Base-by-base conservation (phyloP, 139 green algal genomes). In the Parachlorella kessleri region DNA sequence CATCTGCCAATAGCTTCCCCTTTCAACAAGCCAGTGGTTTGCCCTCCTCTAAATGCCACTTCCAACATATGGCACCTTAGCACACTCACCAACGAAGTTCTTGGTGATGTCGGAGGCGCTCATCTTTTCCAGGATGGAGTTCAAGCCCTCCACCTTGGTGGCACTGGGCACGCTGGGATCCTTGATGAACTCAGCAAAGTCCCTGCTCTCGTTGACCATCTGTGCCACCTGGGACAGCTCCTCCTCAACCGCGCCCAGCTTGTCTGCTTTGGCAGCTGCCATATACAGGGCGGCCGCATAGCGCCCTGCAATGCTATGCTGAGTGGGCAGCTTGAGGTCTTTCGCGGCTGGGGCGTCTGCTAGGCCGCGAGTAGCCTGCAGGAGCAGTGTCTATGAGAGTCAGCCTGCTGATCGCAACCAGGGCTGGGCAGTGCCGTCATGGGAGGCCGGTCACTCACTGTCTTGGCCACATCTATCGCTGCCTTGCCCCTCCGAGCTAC, bases 211-310 rank as follows among this genome's bases (percentile, higher is more conserved):
- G 3, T 24, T 30, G 59, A 85, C 40, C 6, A 89, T 55, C 24
- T 70, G 65, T 7, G 74, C 41, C 55, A 94, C 84, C 72, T 86
- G 48, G 0, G 26, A 55, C 55, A 93, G 55, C 39, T 94, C 86
- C 30, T 14, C 10, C 30, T 88, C 84, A 7, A 93, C 80, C 26
- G 48, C 42, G 30, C 83, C 71, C 37, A 94, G 74, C 30, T 76
- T 64, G 30, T 84, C 72, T 7, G 78, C 81, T 63, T 89, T 92
- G 2, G 55, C 73, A 7, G 83, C 83, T 21, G 90, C 87, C 53
- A 73, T 81, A 75, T 87, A 94, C 18, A 94, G 81, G 30, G 90
- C 90, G 10, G 89, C 81, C 4, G 90, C 90, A 79, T 94, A 94
- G n/a, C 85, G 74, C 14, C 90, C 90, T 21, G 76, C 23, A 6